A percentile compares a stretch with the other conserved stretches of the same genome.
Conservation (phyloP, 2,329 filamentous ascomycete species). For the Paecilomyces formosus region DNA sequence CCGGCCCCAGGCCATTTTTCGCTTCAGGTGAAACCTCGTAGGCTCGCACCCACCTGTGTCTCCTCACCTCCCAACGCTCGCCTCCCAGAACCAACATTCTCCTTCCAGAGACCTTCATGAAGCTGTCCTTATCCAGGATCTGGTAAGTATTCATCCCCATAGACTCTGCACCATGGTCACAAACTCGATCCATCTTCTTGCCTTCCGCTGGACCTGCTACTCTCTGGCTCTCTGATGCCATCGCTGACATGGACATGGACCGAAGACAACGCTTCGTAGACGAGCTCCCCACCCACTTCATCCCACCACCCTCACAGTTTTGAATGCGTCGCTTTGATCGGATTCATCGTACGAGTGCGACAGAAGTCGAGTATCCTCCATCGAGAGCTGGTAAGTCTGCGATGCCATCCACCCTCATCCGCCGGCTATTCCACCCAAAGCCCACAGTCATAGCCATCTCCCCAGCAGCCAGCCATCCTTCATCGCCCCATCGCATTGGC, state of each 20-base stretch:
- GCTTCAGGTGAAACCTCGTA: slow-evolving; percentile 36
- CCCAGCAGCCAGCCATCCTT: neutral
- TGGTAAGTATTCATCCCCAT: slow-evolving; percentile 6
- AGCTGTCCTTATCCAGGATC: neutral
- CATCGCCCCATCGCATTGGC: slow-evolving; percentile 3
- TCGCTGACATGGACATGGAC: slow-evolving; percentile 28
- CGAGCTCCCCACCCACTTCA: slow-evolving; percentile 17
- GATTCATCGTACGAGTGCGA: slow-evolving; percentile 22
- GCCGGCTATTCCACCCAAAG: slow-evolving; percentile 20
- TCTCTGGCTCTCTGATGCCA: slow-evolving; percentile 21
- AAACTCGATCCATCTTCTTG: slow-evolving; percentile 7
- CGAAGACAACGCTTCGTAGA: slow-evolving; percentile 26
- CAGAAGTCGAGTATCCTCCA: slow-evolving; percentile 16
- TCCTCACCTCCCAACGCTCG: slow-evolving; percentile 13
- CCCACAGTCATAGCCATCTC: slow-evolving; percentile 4
- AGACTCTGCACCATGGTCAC: slow-evolving; percentile 8
- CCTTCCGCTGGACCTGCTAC: neutral
- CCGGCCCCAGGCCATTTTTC: slow-evolving; percentile 26
- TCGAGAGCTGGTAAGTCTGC: slow-evolving; percentile 24
- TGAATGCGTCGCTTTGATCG: slow-evolving; percentile 11
- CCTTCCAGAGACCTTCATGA: slow-evolving; percentile 7
- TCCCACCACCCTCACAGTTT: slow-evolving; percentile 12
- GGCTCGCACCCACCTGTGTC: slow-evolving; percentile 21
- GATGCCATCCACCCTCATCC: slow-evolving; percentile 26
- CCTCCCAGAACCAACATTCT: slow-evolving; percentile 11